A percentile compares a stretch with the other conserved stretches of the same genome.
phyloP scores from a whole-genome alignment of 1,139 yeast species.

The Debaryomyces psychrophilus region DNA sequence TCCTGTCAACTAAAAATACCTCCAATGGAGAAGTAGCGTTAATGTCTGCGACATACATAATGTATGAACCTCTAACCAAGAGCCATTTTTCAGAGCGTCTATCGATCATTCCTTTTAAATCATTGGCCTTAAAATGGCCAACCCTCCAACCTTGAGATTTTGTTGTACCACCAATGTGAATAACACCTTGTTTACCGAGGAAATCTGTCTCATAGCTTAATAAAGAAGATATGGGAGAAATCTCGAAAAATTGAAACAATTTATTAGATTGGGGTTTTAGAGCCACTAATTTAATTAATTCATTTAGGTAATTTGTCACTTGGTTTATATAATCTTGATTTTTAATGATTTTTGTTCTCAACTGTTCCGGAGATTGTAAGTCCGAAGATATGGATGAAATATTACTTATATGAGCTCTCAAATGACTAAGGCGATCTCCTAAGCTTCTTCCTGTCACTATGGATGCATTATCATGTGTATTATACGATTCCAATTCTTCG shows the following conservation, averaged over 20 bases:
- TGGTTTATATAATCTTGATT: slow-evolving; percentile 44
- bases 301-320: slow-evolving; percentile 65
- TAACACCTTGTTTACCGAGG: slow-evolving; percentile 86
- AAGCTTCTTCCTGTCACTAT: slow-evolving; percentile 24
- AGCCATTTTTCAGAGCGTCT: slow-evolving; percentile 95
- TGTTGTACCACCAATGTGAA: slow-evolving; percentile 81
- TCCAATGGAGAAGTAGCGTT: slow-evolving; percentile 87
- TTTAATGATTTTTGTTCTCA: slow-evolving; percentile 26
- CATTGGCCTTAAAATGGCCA: slow-evolving; percentile 81
- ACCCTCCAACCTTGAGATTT: slow-evolving; percentile 95
- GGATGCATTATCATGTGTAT: slow-evolving; percentile 19
- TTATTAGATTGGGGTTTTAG: slow-evolving; percentile 82
- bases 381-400: slow-evolving; percentile 30
- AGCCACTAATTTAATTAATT: slow-evolving; percentile 59
- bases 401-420: slow-evolving; percentile 37
- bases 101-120: slow-evolving; percentile 79
- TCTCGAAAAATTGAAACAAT: slow-evolving; percentile 81
- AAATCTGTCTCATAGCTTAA: slow-evolving; percentile 81
- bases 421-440: slow-evolving; percentile 30
- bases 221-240: slow-evolving; percentile 85
- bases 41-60: slow-evolving; percentile 83
- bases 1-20: slow-evolving; percentile 80
- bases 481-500: not conserved
- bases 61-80: slow-evolving; percentile 78
- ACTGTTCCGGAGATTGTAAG: slow-evolving; percentile 36